Evolutionary conservation across 495 filamentous ascomycete species (phyloP).

Genomic region (Lophiotrema nucula): DNA sequence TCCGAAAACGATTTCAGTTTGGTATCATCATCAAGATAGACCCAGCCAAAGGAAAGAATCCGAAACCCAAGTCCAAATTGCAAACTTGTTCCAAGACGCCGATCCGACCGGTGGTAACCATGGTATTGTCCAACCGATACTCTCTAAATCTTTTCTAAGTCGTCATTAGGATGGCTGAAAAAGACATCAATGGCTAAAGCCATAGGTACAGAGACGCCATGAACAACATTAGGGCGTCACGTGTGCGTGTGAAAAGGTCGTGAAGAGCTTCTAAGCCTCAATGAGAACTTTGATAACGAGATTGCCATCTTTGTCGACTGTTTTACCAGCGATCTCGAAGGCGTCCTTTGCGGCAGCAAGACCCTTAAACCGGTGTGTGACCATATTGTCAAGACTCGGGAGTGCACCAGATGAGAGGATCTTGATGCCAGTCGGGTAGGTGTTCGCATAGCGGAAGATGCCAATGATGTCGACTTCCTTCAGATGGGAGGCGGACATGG

Average conservation of each 20-base stretch:
- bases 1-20: conserved; percentile 3
- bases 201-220: neutral
- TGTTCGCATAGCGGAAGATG: conserved; percentile 40
- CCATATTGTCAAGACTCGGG: conserved; percentile 36
- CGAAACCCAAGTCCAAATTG: neutral
- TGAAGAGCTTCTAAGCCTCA: conserved; percentile 10
- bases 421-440: conserved; percentile 38
- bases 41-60: conserved; percentile 3
- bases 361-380: conserved; percentile 38
- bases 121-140: neutral
- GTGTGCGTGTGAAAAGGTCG: neutral
- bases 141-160: conserved; percentile 23
- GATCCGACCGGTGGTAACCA: neutral
- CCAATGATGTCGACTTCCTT: conserved; percentile 39
- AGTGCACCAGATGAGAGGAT: conserved; percentile 34
- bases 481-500: conserved; percentile 37
- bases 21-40: conserved; percentile 9
- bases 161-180: conserved; percentile 6
- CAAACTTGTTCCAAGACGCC: conserved; percentile 4
- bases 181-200: neutral
- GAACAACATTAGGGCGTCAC: neutral
- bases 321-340: conserved; percentile 36
- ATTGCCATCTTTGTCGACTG: conserved; percentile 35
- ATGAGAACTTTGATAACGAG: conserved; percentile 39
- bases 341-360: conserved; percentile 36